Conservation (phyloP, 306 rosid genomes). For the Trifolium repens region DNA sequence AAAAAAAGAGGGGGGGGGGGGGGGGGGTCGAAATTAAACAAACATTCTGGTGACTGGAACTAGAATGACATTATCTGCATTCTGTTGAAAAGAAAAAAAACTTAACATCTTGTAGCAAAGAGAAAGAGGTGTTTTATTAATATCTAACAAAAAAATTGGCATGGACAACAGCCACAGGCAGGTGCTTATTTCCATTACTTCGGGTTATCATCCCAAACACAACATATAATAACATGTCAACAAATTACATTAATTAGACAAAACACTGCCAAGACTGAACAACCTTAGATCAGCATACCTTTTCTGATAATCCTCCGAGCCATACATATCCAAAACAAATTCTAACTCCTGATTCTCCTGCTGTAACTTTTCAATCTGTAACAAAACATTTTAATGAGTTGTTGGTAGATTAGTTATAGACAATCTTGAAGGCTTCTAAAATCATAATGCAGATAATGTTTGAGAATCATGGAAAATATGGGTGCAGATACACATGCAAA, state of each 20-base stretch:
- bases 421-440: conserved; percentile 21
- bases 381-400: conserved; percentile 40
- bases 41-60: background rate
- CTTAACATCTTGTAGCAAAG: background rate
- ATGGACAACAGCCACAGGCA: background rate
- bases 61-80: background rate
- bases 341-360: conserved; percentile 73
- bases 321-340: conserved; percentile 71
- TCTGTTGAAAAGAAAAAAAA: background rate
- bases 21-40: background rate
- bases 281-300: conserved; percentile 54
- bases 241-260: conserved; percentile 4
- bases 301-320: conserved; percentile 71
- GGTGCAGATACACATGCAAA: conserved; percentile 8
- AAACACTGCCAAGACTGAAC: conserved; percentile 28
- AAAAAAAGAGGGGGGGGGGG: background rate
- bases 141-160: background rate
- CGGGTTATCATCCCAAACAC: conserved; percentile 18
- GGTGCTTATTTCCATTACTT: conserved; percentile 23
- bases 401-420: conserved; percentile 31
- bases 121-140: background rate
- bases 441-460: conserved; percentile 18
- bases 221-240: background rate
- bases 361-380: conserved; percentile 80
- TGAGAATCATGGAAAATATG: conserved; percentile 7